Evolutionary conservation across 2,329 filamentous ascomycete genomes (phyloP), one percentile per base, ranked within the genome.

Genomic region (Hyphodiscus sp.): DNA sequence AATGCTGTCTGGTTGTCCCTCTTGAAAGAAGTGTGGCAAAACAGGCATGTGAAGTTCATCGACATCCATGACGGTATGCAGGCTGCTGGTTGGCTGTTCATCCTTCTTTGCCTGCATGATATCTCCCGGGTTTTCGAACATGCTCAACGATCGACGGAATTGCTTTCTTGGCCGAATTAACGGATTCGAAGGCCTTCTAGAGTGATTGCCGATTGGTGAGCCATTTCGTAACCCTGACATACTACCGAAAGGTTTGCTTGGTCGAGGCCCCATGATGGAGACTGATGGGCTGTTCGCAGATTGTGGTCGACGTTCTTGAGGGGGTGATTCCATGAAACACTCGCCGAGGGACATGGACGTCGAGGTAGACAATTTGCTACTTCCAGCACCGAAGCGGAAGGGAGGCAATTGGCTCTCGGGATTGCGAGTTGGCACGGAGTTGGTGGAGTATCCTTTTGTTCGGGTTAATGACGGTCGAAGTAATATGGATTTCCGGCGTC

Each of bases 101-200:
- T 83, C 81, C 60, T 86, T 76, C 69, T 91, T 90, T 52, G 85
- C 77, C 72, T 89, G 90, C 75, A 95, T 87, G 52, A 96, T 78
- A 67, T 97, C 94, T 61, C 82, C 87, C 2, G 91, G 87, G 68
- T 87, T 84, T 73, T 97, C 92, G 72, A 95, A 99, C 94, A 99
- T 99, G 79, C 94, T 97, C 67, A 96, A 75, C 20, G 92, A 95
- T 61, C 94, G 85, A 56, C 94, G 85, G 67, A 92, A 92, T 69
- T 94, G 89, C 67, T 95, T 95, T 61, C 91, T 82, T 45, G 88
- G 88, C 57, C 90, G 83, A 63, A 83, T 75, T 61, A 87, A 81
- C 53, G 80, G 87, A 69, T 85, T 91, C 47, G 81, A 86, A 56
- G 75, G 79, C 61, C 91, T 89, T 59, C 91, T 84, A 52, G 85